Percentiles rank a stretch among this genome's conserved stretches.
phyloP scores from a whole-genome alignment of 2,329 filamentous ascomycete genomes.

The Mycosphaerella sp. region DNA sequence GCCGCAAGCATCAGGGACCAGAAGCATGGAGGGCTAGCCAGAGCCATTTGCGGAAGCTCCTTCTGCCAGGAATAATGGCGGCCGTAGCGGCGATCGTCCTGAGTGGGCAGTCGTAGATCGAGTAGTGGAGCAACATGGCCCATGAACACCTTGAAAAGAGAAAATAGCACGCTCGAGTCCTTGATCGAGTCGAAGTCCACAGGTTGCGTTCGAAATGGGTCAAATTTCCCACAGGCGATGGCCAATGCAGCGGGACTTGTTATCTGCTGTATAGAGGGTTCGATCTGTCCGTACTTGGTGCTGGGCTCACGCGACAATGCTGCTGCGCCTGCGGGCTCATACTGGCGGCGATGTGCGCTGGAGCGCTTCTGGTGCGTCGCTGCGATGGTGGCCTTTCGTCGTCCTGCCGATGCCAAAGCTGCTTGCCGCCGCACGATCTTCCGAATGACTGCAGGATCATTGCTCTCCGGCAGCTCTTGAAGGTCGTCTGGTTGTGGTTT shows the following conservation, averaged over 20 bases:
- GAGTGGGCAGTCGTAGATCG: slow-evolving; percentile 14
- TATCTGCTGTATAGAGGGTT: background rate
- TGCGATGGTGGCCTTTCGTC: slow-evolving; percentile 18
- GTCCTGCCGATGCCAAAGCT: slow-evolving; percentile 15
- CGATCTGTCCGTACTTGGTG: background rate
- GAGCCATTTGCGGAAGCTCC: slow-evolving; percentile 13
- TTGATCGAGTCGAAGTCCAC: slow-evolving; percentile 15
- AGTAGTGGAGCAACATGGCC: slow-evolving; percentile 13
- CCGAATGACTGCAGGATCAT: slow-evolving; percentile 17
- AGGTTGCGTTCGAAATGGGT: slow-evolving; percentile 13
- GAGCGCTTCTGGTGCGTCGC: slow-evolving; percentile 14
- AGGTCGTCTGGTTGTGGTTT: slow-evolving; percentile 5
- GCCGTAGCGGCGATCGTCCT: slow-evolving; percentile 10
- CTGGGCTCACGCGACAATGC: background rate
- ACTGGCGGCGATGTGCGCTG: background rate
- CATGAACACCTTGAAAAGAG: slow-evolving; percentile 15
- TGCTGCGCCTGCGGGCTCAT: background rate
- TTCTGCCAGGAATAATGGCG: slow-evolving; percentile 14
- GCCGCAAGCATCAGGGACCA: slow-evolving; percentile 17
- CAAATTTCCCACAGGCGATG: slow-evolving; percentile 10
- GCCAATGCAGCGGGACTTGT: slow-evolving; percentile 1
- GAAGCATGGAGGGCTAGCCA: slow-evolving; percentile 15
- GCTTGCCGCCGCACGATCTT: slow-evolving; percentile 19
- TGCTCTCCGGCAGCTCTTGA: slow-evolving; percentile 14
- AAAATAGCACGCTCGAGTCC: slow-evolving; percentile 13